phyloP scores from a whole-genome alignment of 768 basidiomycete genomes.

The Neoboletus subvelutipes region DNA sequence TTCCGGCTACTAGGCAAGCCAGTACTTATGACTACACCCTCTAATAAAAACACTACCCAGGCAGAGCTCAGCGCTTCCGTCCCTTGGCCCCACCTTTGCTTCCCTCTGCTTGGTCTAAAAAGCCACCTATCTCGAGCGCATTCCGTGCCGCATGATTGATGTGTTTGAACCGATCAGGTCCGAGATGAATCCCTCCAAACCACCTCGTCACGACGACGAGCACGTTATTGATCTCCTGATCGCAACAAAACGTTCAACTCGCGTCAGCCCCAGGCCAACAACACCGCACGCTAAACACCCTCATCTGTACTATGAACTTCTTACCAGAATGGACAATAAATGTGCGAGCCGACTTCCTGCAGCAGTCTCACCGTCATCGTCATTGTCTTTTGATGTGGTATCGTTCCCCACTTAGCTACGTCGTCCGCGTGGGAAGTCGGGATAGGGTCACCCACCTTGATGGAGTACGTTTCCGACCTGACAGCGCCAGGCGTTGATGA shows the following conservation, averaged over 20 bases:
- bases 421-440: background rate
- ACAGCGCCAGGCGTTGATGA: slow-evolving; percentile 84
- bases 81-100: slow-evolving; percentile 24
- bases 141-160: slow-evolving; percentile 96
- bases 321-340: slow-evolving; percentile 81
- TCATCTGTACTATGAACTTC: slow-evolving; percentile 19
- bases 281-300: background rate
- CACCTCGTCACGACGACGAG: slow-evolving; percentile 92
- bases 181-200: slow-evolving; percentile 90
- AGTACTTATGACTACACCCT: background rate
- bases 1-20: background rate
- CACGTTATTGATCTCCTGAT: slow-evolving; percentile 76
- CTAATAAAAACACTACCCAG: background rate
- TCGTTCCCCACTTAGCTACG: slow-evolving; percentile 2
- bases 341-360: slow-evolving; percentile 91
- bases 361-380: slow-evolving; percentile 92
- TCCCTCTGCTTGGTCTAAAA: slow-evolving; percentile 57
- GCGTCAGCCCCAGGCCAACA: background rate
- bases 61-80: slow-evolving; percentile 25
- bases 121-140: slow-evolving; percentile 85
- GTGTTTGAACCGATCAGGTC: slow-evolving; percentile 86
- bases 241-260: background rate
- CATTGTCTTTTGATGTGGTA: slow-evolving; percentile 62
- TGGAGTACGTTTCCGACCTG: slow-evolving; percentile 64
- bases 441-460: slow-evolving; percentile 52